Conservation (phyloP, 208 protist species). For the Leishmania lainsoni region DNA sequence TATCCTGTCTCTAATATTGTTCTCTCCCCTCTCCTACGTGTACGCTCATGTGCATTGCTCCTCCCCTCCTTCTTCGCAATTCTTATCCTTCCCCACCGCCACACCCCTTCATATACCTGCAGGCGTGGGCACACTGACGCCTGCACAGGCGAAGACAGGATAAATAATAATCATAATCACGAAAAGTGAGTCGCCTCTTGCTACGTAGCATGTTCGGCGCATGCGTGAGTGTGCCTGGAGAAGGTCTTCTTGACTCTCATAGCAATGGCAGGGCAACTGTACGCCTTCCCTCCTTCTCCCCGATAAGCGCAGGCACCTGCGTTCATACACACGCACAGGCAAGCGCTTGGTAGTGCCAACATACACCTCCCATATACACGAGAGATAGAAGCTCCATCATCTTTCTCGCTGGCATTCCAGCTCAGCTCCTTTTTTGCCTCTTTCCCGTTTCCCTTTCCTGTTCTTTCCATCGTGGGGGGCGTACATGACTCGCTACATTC, state of each 20-base stretch:
- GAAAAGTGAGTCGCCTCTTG: neutral
- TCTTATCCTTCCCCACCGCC: too few species aligned
- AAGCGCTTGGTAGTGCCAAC: neutral
- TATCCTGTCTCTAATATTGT: neutral
- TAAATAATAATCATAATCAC: neutral
- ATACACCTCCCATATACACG: neutral
- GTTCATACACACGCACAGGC: neutral
- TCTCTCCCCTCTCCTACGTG: neutral
- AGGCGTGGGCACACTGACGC: neutral
- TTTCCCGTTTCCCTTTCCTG: neutral
- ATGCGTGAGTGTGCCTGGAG: neutral
- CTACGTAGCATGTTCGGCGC: neutral
- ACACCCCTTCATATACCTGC: neutral
- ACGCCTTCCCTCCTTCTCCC: neutral
- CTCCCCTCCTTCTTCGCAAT: neutral
- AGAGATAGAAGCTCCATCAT: neutral
- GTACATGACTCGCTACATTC: neutral
- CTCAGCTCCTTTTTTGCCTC: neutral
- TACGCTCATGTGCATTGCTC: neutral
- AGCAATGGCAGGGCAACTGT: neutral
- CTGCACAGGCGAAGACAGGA: neutral
- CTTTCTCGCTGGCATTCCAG: neutral
- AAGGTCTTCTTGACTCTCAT: neutral
- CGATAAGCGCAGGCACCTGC: neutral
- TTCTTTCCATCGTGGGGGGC: neutral